Evolutionary conservation across 1,139 yeast genomes (phyloP).

Genomic region (Taphrina pruni): DNA sequence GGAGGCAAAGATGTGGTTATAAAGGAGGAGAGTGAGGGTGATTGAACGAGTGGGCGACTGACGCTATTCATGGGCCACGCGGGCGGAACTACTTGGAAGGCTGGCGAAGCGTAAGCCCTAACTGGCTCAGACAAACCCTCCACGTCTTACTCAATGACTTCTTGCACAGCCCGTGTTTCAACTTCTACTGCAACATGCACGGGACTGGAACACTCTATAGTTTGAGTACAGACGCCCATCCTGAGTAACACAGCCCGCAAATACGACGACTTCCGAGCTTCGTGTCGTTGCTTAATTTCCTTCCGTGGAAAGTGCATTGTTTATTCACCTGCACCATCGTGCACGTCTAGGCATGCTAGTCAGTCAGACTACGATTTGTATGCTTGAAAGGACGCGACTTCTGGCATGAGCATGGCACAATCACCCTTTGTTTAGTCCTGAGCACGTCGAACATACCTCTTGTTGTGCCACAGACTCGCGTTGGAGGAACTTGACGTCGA

Average conservation of each 20-base stretch:
- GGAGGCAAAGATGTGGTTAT: slow-evolving; percentile 9
- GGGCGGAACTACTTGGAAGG: slow-evolving; percentile 12
- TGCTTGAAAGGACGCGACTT: no score
- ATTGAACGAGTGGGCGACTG: slow-evolving; percentile 13
- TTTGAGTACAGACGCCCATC: neutral
- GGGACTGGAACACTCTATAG: neutral
- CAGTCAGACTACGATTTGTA: no score
- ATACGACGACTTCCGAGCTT: neutral
- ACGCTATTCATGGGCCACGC: slow-evolving; percentile 11
- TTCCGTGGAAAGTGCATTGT: slow-evolving; percentile 14
- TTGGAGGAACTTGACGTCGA: no score
- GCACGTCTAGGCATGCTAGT: neutral
- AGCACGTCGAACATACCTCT: neutral
- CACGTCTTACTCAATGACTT: neutral
- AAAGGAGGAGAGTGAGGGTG: slow-evolving; percentile 10
- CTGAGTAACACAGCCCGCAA: neutral
- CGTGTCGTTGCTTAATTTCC: slow-evolving; percentile 8
- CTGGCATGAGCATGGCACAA: neutral
- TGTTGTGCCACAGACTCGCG: neutral
- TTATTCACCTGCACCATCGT: neutral
- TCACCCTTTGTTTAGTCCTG: neutral
- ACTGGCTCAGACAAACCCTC: neutral
- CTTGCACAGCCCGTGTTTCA: slow-evolving; percentile 2
- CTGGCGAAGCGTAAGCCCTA: slow-evolving; percentile 18
- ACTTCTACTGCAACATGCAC: neutral